These are phyloP conservation scores for Colletotrichum truncatum DNA, from an alignment of 2,329 filamentous ascomycete genomes.

Conservation along the genomic window DNA sequence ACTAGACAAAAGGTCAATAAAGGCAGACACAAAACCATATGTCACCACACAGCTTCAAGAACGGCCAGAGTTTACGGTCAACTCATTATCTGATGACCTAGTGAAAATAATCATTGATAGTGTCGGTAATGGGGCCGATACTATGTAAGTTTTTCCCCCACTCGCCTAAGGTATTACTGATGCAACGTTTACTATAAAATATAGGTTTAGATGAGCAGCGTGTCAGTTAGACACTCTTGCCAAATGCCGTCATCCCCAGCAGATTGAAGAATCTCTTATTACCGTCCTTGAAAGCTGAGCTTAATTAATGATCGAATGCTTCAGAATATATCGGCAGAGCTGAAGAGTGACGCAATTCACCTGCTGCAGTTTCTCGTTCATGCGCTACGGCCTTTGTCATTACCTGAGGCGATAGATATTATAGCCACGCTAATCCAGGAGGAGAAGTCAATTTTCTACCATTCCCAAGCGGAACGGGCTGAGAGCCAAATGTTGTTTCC, in stretches of 20 bases:
- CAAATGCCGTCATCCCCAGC: not conserved
- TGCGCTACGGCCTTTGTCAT: constrained; percentile 26
- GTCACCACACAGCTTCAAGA: not conserved
- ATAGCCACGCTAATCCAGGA: constrained; percentile 33
- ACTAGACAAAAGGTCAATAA: not conserved
- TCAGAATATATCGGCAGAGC: constrained; percentile 25
- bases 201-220: not conserved
- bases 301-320: constrained; percentile 1
- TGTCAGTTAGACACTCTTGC: constrained; percentile 1
- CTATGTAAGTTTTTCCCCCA: not conserved
- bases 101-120: too few relatives aligned
- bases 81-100: not conserved
- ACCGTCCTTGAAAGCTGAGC: not conserved
- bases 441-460: constrained; percentile 23
- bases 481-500: too few relatives aligned
- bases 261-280: not conserved
- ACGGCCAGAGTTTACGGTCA: not conserved
- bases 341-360: constrained; percentile 29
- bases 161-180: not conserved
- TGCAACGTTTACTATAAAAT: too few relatives aligned
- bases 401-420: constrained; percentile 35
- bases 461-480: too few relatives aligned
- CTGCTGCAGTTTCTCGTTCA: constrained; percentile 37
- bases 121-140: not conserved
- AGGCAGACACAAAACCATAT: not conserved